Conservation (phyloP, 371 early-diverging fungal genomes). For the Capillidium rhysosporum region DNA sequence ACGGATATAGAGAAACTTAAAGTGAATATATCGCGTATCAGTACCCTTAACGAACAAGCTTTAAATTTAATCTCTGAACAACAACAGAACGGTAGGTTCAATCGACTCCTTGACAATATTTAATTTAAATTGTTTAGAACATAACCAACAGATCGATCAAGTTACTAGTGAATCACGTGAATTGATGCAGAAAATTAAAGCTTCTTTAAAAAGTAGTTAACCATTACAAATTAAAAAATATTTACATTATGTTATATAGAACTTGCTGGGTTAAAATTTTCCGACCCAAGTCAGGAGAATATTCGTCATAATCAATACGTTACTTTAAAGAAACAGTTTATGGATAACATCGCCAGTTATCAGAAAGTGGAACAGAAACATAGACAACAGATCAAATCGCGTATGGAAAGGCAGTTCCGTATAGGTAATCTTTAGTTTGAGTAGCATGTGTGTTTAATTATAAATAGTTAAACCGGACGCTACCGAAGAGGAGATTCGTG, state of each 20-base stretch:
- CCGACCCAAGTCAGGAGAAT: not conserved
- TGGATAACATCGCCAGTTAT: slow-evolving; percentile 62
- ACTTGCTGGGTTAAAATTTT: not conserved
- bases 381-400: slow-evolving; percentile 59
- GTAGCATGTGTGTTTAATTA: not conserved
- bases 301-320: slow-evolving; percentile 6
- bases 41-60: not conserved
- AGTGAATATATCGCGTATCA: not conserved
- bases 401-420: slow-evolving; percentile 65
- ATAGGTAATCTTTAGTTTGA: slow-evolving; percentile 35
- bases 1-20: not conserved
- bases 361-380: slow-evolving; percentile 59
- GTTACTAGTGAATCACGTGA: not conserved
- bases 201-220: not conserved
- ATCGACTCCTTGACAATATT: too few relatives aligned
- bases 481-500: slow-evolving; percentile 56
- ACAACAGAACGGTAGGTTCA: not conserved
- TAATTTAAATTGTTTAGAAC: not conserved
- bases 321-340: slow-evolving; percentile 37
- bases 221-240: not conserved
- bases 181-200: slow-evolving; percentile 1
- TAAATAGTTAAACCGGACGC: slow-evolving; percentile 64
- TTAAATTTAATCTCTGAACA: not conserved
- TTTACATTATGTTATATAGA: not conserved
- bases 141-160: not conserved